A percentile compares a stretch with the other conserved stretches of the same genome.
Evolutionary conservation across 768 basidiomycete species (phyloP).

Genomic region (Cystofilobasidium macerans): DNA sequence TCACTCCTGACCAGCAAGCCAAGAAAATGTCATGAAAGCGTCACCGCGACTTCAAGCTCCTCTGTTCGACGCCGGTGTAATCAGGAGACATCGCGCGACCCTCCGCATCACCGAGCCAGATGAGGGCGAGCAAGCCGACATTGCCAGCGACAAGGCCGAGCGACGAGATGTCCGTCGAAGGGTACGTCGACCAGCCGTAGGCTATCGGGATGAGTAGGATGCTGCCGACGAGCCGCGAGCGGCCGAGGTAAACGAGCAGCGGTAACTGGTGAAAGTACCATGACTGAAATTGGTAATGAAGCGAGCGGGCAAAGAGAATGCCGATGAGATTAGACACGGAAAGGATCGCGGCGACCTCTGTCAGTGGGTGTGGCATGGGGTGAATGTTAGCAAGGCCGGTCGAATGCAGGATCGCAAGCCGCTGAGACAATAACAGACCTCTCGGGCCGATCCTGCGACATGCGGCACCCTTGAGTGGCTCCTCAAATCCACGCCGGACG

Average conservation of each 20-base stretch:
- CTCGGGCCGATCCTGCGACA: neutral
- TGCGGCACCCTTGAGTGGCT: slow-evolving; percentile 39
- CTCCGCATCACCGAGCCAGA: slow-evolving; percentile 31
- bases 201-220: slow-evolving; percentile 54
- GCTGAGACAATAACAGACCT: slow-evolving; percentile 45
- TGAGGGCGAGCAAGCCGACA: slow-evolving; percentile 46
- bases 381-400: slow-evolving; percentile 26
- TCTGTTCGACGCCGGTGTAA: neutral
- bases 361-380: neutral
- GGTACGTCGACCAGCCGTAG: slow-evolving; percentile 79
- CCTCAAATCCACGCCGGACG: slow-evolving; percentile 47
- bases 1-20: no score
- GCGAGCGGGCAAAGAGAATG: slow-evolving; percentile 77
- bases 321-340: slow-evolving; percentile 89
- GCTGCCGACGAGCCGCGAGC: slow-evolving; percentile 55
- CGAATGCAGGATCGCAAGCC: neutral
- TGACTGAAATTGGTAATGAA: slow-evolving; percentile 96
- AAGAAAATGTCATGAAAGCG: no score
- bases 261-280: slow-evolving; percentile 93
- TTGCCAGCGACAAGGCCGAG: slow-evolving; percentile 48
- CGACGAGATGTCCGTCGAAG: slow-evolving; percentile 63
- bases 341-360: slow-evolving; percentile 68
- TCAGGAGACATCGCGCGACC: slow-evolving; percentile 1
- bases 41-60: neutral
- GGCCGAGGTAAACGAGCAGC: slow-evolving; percentile 64